A percentile compares a stretch with the other conserved stretches of the same genome.
Evolutionary conservation across 2,329 filamentous ascomycete species (phyloP).

Genomic region (Diaporthe eres): DNA sequence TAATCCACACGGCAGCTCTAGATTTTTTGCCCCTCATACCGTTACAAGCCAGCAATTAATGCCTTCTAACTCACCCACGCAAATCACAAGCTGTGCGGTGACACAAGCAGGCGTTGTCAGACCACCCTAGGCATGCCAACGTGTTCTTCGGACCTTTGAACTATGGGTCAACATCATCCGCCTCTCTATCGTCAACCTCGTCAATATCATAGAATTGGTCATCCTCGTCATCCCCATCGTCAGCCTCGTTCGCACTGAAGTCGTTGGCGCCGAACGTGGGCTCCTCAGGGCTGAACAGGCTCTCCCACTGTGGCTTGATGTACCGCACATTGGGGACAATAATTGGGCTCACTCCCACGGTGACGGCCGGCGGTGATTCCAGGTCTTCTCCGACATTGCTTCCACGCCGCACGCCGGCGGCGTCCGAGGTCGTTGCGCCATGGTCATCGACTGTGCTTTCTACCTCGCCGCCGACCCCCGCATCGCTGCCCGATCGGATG

Average conservation of each 20-base stretch:
- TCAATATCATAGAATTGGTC: background rate
- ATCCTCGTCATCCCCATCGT: background rate
- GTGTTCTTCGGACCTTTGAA: too few relatives aligned
- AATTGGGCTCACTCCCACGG: background rate
- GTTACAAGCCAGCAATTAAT: background rate
- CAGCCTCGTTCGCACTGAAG: constrained; percentile 18
- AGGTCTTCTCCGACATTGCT: background rate
- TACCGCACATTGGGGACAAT: background rate
- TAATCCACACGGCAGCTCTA: background rate
- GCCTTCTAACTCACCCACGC: background rate
- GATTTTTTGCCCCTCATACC: background rate
- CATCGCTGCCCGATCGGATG: background rate
- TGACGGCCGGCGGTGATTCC: background rate
- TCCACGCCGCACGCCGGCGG: background rate
- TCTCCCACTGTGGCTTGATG: constrained; percentile 19
- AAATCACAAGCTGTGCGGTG: too few relatives aligned
- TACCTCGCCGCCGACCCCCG: background rate
- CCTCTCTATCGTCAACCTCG: background rate
- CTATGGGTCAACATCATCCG: background rate
- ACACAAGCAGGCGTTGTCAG: too few relatives aligned
- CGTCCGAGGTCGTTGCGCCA: too few relatives aligned
- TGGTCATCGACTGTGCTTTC: background rate
- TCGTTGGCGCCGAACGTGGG: background rate
- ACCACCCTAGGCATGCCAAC: background rate
- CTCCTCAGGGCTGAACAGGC: background rate